Conservation (phyloP, 2,329 filamentous ascomycete genomes). For the Fusarium devonianum region DNA sequence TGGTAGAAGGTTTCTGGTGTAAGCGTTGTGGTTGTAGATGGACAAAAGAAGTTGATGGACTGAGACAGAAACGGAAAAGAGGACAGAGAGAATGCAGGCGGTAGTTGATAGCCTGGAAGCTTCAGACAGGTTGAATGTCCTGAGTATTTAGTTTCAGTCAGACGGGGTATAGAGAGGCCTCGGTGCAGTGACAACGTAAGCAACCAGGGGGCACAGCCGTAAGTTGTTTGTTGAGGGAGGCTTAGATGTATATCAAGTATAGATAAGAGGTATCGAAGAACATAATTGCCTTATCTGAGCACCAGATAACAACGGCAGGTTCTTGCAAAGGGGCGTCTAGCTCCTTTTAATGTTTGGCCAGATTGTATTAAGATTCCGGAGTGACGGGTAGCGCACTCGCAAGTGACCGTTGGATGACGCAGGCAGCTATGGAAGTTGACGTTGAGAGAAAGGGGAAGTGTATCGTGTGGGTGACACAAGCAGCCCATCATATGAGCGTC, state of each 20-base stretch:
- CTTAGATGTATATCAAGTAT: constrained; percentile 33
- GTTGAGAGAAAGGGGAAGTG: constrained; percentile 7
- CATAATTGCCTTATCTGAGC: constrained; percentile 25
- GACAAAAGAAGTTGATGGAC: constrained; percentile 6
- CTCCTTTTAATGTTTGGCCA: constrained; percentile 29
- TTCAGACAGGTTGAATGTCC: no score
- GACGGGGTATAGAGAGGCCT: constrained; percentile 30
- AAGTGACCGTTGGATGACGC: constrained; percentile 34
- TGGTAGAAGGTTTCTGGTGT: constrained; percentile 4
- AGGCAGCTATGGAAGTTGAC: constrained; percentile 13
- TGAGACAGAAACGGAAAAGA: no score
- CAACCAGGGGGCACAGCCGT: constrained; percentile 30
- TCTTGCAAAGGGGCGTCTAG: constrained; percentile 10
- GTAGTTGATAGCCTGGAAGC: constrained; percentile 20
- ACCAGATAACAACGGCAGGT: constrained; percentile 15
- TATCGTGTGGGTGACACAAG: constrained; percentile 26
- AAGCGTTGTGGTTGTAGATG: neutral
- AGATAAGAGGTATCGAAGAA: constrained; percentile 8
- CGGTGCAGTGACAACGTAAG: constrained; percentile 34
- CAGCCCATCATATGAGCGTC: constrained; percentile 31
- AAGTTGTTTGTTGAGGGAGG: constrained; percentile 24
- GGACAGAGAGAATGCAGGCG: no score
- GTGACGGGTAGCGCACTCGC: constrained; percentile 7
- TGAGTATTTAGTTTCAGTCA: constrained; percentile 32
- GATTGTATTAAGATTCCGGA: constrained; percentile 21